These are phyloP conservation scores for Myxozyma mucilagina DNA, from an alignment of 805 yeast genomes.

Conservation along the genomic window DNA sequence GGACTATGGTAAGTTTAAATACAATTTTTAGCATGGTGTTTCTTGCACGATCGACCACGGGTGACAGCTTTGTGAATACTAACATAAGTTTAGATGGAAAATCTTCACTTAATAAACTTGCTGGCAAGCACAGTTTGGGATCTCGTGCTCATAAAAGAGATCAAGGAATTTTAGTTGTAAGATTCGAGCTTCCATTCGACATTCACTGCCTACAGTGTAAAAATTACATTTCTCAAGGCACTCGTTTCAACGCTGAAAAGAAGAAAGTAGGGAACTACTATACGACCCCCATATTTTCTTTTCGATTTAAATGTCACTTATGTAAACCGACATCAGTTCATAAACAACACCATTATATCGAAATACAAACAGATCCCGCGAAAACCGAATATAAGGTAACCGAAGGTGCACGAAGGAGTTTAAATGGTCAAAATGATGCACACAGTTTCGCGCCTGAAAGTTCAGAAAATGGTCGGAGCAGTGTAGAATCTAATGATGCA, in stretches of 20 bases:
- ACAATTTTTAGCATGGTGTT: not conserved
- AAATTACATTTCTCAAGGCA: constrained; percentile 36
- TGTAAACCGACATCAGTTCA: constrained; percentile 28
- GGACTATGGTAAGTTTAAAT: constrained; percentile 36
- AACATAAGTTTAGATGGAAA: constrained; percentile 35
- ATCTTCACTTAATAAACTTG: constrained; percentile 35
- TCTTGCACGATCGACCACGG: not conserved
- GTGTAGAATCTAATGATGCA: constrained; percentile 18
- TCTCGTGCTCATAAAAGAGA: constrained; percentile 34
- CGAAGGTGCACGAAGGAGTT: constrained; percentile 33
- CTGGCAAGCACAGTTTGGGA: constrained; percentile 38
- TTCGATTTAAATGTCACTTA: constrained; percentile 37
- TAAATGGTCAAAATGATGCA: constrained; percentile 18
- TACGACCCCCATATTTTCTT: constrained; percentile 38
- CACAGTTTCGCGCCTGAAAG: not conserved
- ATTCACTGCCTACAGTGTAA: constrained; percentile 37
- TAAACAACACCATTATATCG: constrained; percentile 24
- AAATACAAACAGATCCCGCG: constrained; percentile 40
- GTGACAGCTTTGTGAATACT: not conserved
- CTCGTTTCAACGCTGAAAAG: constrained; percentile 41
- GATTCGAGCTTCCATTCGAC: constrained; percentile 40
- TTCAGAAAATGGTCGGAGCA: not conserved
- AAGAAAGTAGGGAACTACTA: constrained; percentile 36
- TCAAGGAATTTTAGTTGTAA: constrained; percentile 35
- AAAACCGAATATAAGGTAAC: constrained; percentile 35